A percentile compares a stretch with the other conserved stretches of the same genome.
Conservation (phyloP, 1,139 yeast genomes). For the Saccharomyces hybrid region DNA sequence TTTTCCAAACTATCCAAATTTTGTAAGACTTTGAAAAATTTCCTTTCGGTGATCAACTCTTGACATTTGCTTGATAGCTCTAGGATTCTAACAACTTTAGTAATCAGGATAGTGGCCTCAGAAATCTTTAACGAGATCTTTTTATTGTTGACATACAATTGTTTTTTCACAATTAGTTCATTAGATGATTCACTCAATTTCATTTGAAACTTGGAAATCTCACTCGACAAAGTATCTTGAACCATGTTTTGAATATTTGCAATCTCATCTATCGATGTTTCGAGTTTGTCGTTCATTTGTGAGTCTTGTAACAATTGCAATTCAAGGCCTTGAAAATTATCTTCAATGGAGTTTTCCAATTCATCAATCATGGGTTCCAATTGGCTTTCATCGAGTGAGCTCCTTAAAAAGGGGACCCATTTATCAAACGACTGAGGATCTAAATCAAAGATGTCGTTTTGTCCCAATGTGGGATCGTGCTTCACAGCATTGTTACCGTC, state of each 20-base stretch:
- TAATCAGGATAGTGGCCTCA: constrained; percentile 55
- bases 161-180: constrained; percentile 54
- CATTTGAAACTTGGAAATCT: constrained; percentile 30
- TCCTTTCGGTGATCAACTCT: constrained; percentile 59
- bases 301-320: constrained; percentile 30
- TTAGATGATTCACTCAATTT: constrained; percentile 58
- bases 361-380: constrained; percentile 24
- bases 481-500: constrained; percentile 1
- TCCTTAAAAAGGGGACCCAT: constrained; percentile 31
- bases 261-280: constrained; percentile 27
- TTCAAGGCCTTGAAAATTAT: constrained; percentile 31
- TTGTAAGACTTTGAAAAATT: constrained; percentile 77
- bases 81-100: constrained; percentile 69
- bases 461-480: constrained; percentile 1
- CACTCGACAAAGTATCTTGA: constrained; percentile 21
- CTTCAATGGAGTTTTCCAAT: constrained; percentile 28
- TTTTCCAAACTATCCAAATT: constrained; percentile 66
- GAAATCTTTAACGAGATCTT: constrained; percentile 53
- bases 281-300: constrained; percentile 29
- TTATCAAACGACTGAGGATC: constrained; percentile 28
- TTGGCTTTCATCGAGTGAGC: constrained; percentile 22
- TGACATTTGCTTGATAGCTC: constrained; percentile 83
- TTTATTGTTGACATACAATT: constrained; percentile 46
- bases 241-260: constrained; percentile 25
- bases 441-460: constrained; percentile 21